Evolutionary conservation across 1,284 basidiomycete species (phyloP).

Genomic region (Amylostereum chailletii): DNA sequence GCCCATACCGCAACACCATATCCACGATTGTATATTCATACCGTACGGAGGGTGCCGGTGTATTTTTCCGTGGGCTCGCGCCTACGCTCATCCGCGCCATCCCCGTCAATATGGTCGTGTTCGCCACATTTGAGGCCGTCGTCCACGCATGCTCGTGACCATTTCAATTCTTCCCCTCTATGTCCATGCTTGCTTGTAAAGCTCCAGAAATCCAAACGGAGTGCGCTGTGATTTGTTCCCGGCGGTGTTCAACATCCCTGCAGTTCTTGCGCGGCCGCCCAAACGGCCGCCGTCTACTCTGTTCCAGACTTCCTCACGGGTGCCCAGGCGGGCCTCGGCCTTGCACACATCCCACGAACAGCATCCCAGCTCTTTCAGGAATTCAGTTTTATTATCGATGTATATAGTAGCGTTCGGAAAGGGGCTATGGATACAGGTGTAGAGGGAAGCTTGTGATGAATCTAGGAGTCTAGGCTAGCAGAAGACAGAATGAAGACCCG

Average conservation of each 20-base stretch:
- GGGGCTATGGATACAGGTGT: too few relatives aligned
- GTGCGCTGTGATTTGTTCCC: too few relatives aligned
- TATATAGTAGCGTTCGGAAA: background rate
- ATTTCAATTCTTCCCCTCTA: too few relatives aligned
- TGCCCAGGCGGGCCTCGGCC: conserved; percentile 1
- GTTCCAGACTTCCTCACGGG: too few relatives aligned
- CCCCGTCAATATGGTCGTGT: conserved; percentile 52
- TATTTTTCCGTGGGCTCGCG: conserved; percentile 69
- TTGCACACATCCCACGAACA: background rate
- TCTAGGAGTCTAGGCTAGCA: too few relatives aligned
- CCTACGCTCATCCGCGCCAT: conserved; percentile 69
- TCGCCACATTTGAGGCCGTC: conserved; percentile 42
- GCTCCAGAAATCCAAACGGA: too few relatives aligned
- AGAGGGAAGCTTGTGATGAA: too few relatives aligned
- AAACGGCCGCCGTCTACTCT: too few relatives aligned
- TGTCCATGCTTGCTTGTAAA: too few relatives aligned
- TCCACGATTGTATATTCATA: conserved; percentile 58
- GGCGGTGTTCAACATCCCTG: too few relatives aligned
- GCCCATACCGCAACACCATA: conserved; percentile 45
- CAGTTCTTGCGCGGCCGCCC: too few relatives aligned
- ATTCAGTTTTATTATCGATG: background rate
- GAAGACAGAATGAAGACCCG: too few relatives aligned
- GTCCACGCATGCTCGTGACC: conserved; percentile 26
- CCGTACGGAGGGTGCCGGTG: conserved; percentile 50
- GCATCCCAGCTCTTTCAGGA: background rate